Conservation (phyloP, 306 rosid species). For the Lathyrus sativus region DNA sequence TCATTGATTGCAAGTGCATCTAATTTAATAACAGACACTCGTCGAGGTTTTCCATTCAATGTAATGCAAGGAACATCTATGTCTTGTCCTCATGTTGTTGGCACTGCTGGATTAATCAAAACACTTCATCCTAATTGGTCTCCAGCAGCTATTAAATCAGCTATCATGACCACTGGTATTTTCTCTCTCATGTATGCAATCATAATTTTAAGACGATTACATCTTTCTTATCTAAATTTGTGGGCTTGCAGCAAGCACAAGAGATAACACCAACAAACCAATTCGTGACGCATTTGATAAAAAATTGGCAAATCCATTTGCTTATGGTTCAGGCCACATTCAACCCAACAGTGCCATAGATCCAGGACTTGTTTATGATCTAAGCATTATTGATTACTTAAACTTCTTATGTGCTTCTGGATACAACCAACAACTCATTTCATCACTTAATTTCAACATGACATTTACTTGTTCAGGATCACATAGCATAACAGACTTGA, state of each 20-base stretch:
- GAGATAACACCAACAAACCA: slow-evolving; percentile 41
- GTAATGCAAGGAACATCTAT: slow-evolving; percentile 62
- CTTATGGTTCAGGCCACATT: slow-evolving; percentile 69
- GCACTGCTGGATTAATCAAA: slow-evolving; percentile 44
- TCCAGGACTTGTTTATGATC: slow-evolving; percentile 48
- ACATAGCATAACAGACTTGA: slow-evolving; percentile 49
- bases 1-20: slow-evolving; percentile 40
- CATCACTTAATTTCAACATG: slow-evolving; percentile 30
- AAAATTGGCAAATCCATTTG: slow-evolving; percentile 49
- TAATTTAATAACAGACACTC: slow-evolving; percentile 29
- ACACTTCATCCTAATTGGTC: slow-evolving; percentile 48
- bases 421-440: slow-evolving; percentile 36
- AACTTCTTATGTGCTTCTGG: slow-evolving; percentile 47
- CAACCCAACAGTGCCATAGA: slow-evolving; percentile 53
- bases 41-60: slow-evolving; percentile 46
- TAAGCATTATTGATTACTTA: slow-evolving; percentile 36
- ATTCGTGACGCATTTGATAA: slow-evolving; percentile 39
- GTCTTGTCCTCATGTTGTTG: slow-evolving; percentile 44
- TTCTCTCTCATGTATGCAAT: neutral
- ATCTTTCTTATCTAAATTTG: neutral
- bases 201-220: neutral
- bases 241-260: slow-evolving; percentile 48
- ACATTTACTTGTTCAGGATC: slow-evolving; percentile 40
- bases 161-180: slow-evolving; percentile 71
- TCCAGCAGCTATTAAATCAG: slow-evolving; percentile 48